Base-by-base conservation (phyloP, 2,329 filamentous ascomycete species). In the Rhynchosporium graminicola region DNA sequence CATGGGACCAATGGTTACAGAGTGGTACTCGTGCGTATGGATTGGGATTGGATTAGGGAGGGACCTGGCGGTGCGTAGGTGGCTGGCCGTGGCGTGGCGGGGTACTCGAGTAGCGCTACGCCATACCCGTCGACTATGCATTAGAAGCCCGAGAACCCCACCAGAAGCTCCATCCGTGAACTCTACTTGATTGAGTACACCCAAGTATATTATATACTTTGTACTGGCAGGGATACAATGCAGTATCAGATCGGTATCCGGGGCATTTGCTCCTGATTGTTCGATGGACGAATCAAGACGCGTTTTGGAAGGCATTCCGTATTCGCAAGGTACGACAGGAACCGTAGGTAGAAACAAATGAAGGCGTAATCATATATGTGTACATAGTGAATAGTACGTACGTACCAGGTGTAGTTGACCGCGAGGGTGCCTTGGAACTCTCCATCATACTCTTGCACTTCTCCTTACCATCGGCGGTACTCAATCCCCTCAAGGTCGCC, bases 381-480 rank as follows among this genome's bases (percentile, higher is more conserved):
- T 10, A 46, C 28, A 4, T 42, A 20, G 48, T 20, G 1, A 20
- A 20, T 20, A 20, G 20, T 20, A 20, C 20, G 20, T 20, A 65
- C 68, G 60, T 66, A 70, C 68, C 64, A 52, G 64, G 52, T 43
- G 62, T 62, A 20, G 48, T 58, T 50, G 36, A 36, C 43, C 59
- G 55, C 46, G 64, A 55, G 8, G 63, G 31, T 48, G 47, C 38
- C 40, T 46, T 57, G 42, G 42, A 12, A 33, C 26, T 43, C 57
- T 51, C 33, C 8, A 8, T 29, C 31, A 31, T 40, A 3, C 13
- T n/a, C 31, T 38, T 54, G 36, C 59, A n/a, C 43, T 56, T 52
- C 40, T 64, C 62, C 40, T 57, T 63, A 3, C 51, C 36, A 28
- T 63, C 63, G 45, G 59, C 56, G 36, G 8, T 61, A 12, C 42